phyloP scores from a whole-genome alignment of 257 asterid species.

The Lycium barbarum region DNA sequence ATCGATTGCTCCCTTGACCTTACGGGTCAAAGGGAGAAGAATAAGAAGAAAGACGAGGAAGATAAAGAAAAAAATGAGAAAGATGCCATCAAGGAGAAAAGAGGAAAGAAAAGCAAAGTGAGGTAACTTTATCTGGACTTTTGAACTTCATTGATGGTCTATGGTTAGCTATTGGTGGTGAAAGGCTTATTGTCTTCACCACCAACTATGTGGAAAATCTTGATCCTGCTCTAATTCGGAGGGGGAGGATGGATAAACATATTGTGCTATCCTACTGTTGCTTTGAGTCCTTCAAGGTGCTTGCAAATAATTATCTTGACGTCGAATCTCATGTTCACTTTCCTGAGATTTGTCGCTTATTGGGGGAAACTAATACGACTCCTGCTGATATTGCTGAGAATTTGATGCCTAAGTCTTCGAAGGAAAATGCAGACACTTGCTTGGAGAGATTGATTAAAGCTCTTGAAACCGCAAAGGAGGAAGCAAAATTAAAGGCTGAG shows the following conservation, averaged over 20 bases:
- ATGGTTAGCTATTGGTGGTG: slow-evolving; percentile 26
- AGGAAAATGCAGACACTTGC: no score
- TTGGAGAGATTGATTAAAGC: no score
- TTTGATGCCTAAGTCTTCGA: no score
- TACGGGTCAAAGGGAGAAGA: slow-evolving; percentile 17
- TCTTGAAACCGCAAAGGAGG: no score
- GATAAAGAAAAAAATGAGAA: background rate
- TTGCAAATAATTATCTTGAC: background rate
- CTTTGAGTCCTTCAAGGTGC: slow-evolving; percentile 14
- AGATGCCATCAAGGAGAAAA: background rate
- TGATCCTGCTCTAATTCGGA: slow-evolving; percentile 21
- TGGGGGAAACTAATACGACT: slow-evolving; percentile 7
- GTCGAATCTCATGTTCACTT: background rate
- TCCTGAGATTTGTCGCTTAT: background rate
- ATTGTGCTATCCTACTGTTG: background rate
- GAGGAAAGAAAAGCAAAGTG: background rate
- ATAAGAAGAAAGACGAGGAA: background rate
- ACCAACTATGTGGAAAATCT: slow-evolving; percentile 15
- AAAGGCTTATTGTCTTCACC: slow-evolving; percentile 7
- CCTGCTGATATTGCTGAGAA: slow-evolving; percentile 29
- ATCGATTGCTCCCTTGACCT: slow-evolving; percentile 4
- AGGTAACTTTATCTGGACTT: slow-evolving; percentile 23
- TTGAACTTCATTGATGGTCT: slow-evolving; percentile 26
- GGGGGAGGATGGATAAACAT: slow-evolving; percentile 24
- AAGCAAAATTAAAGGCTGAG: no score